Conservation (phyloP, 495 filamentous ascomycete species). For the Lophiostoma macrostomum region DNA sequence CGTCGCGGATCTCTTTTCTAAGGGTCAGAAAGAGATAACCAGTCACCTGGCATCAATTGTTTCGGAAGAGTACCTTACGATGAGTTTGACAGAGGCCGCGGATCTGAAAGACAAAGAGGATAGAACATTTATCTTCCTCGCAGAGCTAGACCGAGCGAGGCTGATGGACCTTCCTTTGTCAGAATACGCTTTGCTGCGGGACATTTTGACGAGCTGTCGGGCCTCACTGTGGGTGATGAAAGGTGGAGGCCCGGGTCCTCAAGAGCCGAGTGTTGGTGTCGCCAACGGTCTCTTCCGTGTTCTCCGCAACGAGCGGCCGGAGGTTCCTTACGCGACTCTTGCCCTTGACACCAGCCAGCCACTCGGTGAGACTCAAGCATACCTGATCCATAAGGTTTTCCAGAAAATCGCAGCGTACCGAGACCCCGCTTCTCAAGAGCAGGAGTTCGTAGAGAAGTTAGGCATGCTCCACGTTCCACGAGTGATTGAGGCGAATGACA, state of each 20-base stretch:
- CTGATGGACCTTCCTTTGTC: not conserved
- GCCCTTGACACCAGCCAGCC: not conserved
- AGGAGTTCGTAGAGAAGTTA: slow-evolving; percentile 11
- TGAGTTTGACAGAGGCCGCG: not conserved
- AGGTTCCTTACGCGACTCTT: slow-evolving; percentile 1
- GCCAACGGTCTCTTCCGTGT: slow-evolving; percentile 14
- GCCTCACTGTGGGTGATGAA: slow-evolving; percentile 8
- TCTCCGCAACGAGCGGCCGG: slow-evolving; percentile 13
- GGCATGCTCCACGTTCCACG: slow-evolving; percentile 7
- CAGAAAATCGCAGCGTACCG: not conserved
- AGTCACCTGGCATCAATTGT: not conserved
- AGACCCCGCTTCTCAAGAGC: slow-evolving; percentile 2
- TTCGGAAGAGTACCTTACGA: not conserved
- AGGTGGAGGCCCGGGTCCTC: not conserved
- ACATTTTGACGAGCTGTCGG: not conserved
- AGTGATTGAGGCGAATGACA: slow-evolving; percentile 1
- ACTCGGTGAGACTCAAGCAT: not conserved
- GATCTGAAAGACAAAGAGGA: not conserved
- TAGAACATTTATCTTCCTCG: slow-evolving; percentile 6
- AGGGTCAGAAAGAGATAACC: not conserved
- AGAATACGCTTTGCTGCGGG: not conserved
- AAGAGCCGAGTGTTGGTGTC: slow-evolving; percentile 1
- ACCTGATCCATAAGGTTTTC: slow-evolving; percentile 1
- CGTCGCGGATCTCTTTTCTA: not conserved
- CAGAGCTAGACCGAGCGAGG: not conserved